phyloP scores from a whole-genome alignment of 2,329 filamentous ascomycete genomes.

The Clarireedia paspali region DNA sequence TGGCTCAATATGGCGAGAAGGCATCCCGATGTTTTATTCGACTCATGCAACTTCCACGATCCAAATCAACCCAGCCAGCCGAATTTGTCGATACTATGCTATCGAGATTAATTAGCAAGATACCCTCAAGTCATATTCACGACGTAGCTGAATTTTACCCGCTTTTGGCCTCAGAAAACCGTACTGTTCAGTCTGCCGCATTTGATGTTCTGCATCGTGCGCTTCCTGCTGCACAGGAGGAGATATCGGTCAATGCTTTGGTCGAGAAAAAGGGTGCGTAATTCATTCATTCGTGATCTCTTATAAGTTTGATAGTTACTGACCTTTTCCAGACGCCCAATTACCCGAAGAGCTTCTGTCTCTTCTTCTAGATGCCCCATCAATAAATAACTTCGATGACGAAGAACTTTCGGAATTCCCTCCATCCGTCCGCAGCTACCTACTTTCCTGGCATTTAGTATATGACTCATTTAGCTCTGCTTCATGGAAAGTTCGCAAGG shows the following conservation, averaged over 20 bases:
- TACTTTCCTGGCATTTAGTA: conserved; percentile 82
- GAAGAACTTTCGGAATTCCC: conserved; percentile 63
- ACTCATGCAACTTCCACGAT: conserved; percentile 49
- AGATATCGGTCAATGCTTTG: conserved; percentile 70
- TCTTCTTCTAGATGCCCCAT: conserved; percentile 71
- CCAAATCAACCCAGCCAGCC: conserved; percentile 51
- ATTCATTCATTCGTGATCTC: not conserved
- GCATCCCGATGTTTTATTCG: conserved; percentile 53
- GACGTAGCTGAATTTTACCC: conserved; percentile 65
- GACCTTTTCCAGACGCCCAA: conserved; percentile 42
- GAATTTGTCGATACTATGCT: conserved; percentile 71
- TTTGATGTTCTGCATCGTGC: conserved; percentile 73
- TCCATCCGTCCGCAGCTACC: conserved; percentile 63
- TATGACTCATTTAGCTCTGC: conserved; percentile 78
- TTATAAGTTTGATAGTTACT: conserved; percentile 11
- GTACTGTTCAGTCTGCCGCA: conserved; percentile 68
- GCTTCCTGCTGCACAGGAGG: conserved; percentile 71
- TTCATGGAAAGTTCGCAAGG: conserved; percentile 72
- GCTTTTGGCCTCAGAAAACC: conserved; percentile 67
- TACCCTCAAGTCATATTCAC: conserved; percentile 54
- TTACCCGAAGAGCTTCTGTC: conserved; percentile 82
- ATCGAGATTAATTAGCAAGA: conserved; percentile 57
- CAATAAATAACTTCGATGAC: conserved; percentile 57
- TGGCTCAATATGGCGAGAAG: conserved; percentile 50
- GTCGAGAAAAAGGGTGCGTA: conserved; percentile 55